phyloP scores from a whole-genome alignment of 176 grass and related monocot genomes.

The Ensete ventricosum region DNA sequence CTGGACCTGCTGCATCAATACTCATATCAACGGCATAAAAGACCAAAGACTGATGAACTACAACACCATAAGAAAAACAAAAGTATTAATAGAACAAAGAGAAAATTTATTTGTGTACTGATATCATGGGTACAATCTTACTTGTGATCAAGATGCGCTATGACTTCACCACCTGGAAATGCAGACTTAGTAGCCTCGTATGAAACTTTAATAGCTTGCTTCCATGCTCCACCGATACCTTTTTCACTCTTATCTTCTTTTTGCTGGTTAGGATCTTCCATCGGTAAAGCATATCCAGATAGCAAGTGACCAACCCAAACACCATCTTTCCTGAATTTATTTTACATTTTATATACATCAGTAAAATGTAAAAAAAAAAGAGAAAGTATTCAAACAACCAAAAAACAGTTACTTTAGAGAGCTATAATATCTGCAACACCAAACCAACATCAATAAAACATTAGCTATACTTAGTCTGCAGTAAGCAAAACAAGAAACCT shows the following conservation, averaged over 20 bases:
- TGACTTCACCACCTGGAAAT: constrained; percentile 81
- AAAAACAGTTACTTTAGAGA: no score
- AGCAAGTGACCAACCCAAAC: constrained; percentile 90
- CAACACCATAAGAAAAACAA: not conserved
- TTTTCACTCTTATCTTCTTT: constrained; percentile 34
- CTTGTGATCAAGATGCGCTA: constrained; percentile 97
- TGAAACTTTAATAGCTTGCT: constrained; percentile 78
- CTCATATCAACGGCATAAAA: no score
- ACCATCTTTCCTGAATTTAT: constrained; percentile 55
- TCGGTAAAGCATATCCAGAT: constrained; percentile 75
- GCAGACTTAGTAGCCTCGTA: constrained; percentile 70
- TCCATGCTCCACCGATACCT: constrained; percentile 73
- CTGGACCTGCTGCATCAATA: no score
- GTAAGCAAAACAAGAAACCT: no score
- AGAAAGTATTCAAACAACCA: no score
- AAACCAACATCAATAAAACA: not conserved
- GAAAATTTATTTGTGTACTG: not conserved
- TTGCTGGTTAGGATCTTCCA: constrained; percentile 46
- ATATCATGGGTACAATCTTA: constrained; percentile 24
- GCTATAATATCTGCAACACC: not conserved
- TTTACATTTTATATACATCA: not conserved
- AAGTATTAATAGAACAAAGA: not conserved
- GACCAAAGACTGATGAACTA: not conserved
- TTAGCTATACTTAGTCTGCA: not conserved
- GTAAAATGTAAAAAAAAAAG: not conserved